Base-by-base conservation (phyloP, 2,329 filamentous ascomycete genomes). In the Anisogramma anomala region DNA sequence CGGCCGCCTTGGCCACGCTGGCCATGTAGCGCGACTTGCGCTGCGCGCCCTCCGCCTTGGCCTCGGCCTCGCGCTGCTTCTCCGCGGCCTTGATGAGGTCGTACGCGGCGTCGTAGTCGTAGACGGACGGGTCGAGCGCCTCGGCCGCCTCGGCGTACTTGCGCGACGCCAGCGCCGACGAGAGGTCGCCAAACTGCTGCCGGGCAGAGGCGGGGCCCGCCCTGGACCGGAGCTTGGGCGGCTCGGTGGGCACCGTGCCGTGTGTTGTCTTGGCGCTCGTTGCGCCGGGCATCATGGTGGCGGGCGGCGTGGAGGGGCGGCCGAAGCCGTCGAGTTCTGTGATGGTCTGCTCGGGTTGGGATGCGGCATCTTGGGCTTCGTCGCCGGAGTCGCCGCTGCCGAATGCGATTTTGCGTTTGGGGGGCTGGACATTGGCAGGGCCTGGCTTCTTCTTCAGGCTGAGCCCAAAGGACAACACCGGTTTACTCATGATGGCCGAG, bases 41-140 rank as follows among this genome's bases (percentile, higher is more conserved):
- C 53, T 80, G 73, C 2, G 65, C 61, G 3, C 72, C 71, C 39
- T 71, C 70, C 40, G 66, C 66, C 33, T 67, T 66, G 34, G 66
- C 65, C 6, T 68, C 69, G 4, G 65, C 66, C 9, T 63, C 61
- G 33, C 65, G 61, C 3, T 67, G 67, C 44, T 71, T 71, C 50
- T 75, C 72, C 45, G 77, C 70, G 13, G 76, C 73, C 49, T 84
- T 81, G 30, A 89, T 67, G 1, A 80, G 82, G 52, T 89, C 84
- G 62, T 86, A 88, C 17, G 85, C 82, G 2, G 72, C 73, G 57
- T 93, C 85, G 63, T 91, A 93, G 62, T 91, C 84, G 66, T 88
- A 91, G 50, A 91, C 79, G 36, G 76, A 79, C 1, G 82, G 66
- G 53, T 91, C 84, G 7, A 82, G 56, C 45, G 75, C 69, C 47